Percentiles rank a stretch among this genome's conserved stretches.
Conservation (phyloP, 805 yeast genomes). For the Suhomyces pyralidae region DNA sequence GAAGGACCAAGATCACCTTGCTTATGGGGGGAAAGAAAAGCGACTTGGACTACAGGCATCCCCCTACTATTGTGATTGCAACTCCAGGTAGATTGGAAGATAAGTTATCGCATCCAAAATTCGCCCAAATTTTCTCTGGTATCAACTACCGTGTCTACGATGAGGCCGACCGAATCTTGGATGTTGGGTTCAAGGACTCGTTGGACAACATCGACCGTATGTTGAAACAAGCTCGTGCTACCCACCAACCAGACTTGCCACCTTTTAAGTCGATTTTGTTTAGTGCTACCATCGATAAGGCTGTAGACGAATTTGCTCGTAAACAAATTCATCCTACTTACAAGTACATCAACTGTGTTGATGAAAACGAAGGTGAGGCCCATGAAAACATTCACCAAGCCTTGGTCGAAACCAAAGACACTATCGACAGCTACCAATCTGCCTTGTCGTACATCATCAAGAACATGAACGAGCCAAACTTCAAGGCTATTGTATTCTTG, state of each 20-base stretch:
- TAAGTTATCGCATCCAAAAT: constrained; percentile 45
- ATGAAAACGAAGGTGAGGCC: constrained; percentile 64
- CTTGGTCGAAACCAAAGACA: constrained; percentile 49
- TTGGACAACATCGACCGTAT: constrained; percentile 54
- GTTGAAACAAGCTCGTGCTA: constrained; percentile 37
- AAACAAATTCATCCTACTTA: constrained; percentile 51
- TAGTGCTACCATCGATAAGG: constrained; percentile 81
- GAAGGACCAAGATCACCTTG: constrained; percentile 23
- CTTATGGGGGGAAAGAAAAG: constrained; percentile 66
- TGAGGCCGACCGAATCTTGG: constrained; percentile 88
- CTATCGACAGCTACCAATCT: constrained; percentile 59
- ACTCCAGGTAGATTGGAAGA: constrained; percentile 87
- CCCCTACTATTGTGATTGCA: constrained; percentile 70
- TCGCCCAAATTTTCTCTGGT: constrained; percentile 46
- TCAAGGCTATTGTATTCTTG: constrained; percentile 79
- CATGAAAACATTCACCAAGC: constrained; percentile 77
- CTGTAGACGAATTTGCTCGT: constrained; percentile 64
- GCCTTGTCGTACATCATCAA: constrained; percentile 50
- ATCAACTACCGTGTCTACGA: constrained; percentile 73
- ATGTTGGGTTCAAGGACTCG: constrained; percentile 72
- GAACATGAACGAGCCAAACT: constrained; percentile 37
- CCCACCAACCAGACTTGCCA: constrained; percentile 16
- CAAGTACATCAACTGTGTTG: constrained; percentile 69
- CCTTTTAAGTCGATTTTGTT: constrained; percentile 68
- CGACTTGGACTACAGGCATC: constrained; percentile 24